Evolutionary conservation across 2,329 filamentous ascomycete species (phyloP).

Genomic region (Acrocalymma vagum): DNA sequence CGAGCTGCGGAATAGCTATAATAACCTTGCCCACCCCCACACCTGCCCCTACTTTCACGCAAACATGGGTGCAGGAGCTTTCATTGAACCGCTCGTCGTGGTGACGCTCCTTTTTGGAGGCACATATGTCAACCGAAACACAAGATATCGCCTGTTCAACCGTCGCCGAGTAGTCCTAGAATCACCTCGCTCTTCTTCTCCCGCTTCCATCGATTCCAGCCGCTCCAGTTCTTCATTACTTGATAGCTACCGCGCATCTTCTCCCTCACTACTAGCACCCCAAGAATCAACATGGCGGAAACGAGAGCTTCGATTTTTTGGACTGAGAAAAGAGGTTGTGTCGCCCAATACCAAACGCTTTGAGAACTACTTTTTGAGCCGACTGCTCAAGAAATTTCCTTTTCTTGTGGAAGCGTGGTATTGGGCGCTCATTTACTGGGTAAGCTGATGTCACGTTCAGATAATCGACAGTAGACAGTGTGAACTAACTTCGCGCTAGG

Average conservation of each 20-base stretch:
- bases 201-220: constrained; percentile 51
- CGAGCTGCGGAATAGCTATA: no score
- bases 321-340: constrained; percentile 57
- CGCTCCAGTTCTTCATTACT: constrained; percentile 49
- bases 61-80: constrained; percentile 66
- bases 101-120: constrained; percentile 67
- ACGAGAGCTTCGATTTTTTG: constrained; percentile 57
- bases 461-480: not conserved
- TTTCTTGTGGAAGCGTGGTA: constrained; percentile 81
- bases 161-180: constrained; percentile 26
- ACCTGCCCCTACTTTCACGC: constrained; percentile 8
- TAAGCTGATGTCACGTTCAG: constrained; percentile 50
- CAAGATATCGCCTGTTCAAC: constrained; percentile 45
- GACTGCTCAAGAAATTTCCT: constrained; percentile 71
- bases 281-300: constrained; percentile 60
- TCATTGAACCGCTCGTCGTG: constrained; percentile 70
- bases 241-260: constrained; percentile 34
- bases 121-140: constrained; percentile 68
- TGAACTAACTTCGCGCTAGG: constrained; percentile 52
- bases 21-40: not conserved
- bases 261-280: constrained; percentile 51
- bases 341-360: constrained; percentile 71
- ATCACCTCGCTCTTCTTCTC: constrained; percentile 47
- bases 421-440: constrained; percentile 80
- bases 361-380: constrained; percentile 67